phyloP scores from a whole-genome alignment of 768 basidiomycete genomes.

The Mycena haematopus region DNA sequence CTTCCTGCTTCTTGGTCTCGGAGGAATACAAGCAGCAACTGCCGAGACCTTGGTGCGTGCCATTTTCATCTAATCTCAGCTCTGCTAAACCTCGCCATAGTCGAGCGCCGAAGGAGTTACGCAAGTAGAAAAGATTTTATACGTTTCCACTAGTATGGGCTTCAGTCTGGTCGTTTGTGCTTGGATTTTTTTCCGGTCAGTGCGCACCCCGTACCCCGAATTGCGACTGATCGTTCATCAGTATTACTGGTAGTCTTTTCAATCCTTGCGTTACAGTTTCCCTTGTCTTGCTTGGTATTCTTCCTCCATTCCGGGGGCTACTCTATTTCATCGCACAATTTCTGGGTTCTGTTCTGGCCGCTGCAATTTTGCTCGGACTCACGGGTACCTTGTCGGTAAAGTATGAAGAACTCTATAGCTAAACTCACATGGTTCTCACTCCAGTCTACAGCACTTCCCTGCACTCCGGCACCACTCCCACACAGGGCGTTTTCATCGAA shows the following conservation, averaged over 20 bases:
- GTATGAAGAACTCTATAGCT: slow-evolving; percentile 42
- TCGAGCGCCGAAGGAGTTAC: not conserved
- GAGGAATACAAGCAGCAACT: slow-evolving; percentile 65
- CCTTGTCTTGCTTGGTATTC: slow-evolving; percentile 60
- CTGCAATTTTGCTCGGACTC: slow-evolving; percentile 59
- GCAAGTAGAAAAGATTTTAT: slow-evolving; percentile 51
- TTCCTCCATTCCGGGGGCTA: slow-evolving; percentile 61
- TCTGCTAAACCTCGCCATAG: not conserved
- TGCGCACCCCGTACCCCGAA: slow-evolving; percentile 1
- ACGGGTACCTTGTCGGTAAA: slow-evolving; percentile 62
- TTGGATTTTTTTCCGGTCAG: slow-evolving; percentile 67
- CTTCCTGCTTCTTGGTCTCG: slow-evolving; percentile 71
- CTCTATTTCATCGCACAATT: slow-evolving; percentile 70
- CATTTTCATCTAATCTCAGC: not conserved
- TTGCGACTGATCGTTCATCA: not conserved
- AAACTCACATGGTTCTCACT: slow-evolving; percentile 3
- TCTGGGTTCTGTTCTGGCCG: slow-evolving; percentile 62
- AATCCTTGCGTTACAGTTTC: slow-evolving; percentile 69
- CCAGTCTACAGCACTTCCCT: slow-evolving; percentile 52
- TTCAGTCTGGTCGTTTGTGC: slow-evolving; percentile 66
- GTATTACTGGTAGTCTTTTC: slow-evolving; percentile 64
- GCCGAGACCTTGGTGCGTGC: slow-evolving; percentile 33
- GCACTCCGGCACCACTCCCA: slow-evolving; percentile 50
- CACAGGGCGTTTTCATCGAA: slow-evolving; percentile 73
- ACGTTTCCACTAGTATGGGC: slow-evolving; percentile 67